Evolutionary conservation across 306 rosid genomes (phyloP).

Genomic region (Vigna hirtella): DNA sequence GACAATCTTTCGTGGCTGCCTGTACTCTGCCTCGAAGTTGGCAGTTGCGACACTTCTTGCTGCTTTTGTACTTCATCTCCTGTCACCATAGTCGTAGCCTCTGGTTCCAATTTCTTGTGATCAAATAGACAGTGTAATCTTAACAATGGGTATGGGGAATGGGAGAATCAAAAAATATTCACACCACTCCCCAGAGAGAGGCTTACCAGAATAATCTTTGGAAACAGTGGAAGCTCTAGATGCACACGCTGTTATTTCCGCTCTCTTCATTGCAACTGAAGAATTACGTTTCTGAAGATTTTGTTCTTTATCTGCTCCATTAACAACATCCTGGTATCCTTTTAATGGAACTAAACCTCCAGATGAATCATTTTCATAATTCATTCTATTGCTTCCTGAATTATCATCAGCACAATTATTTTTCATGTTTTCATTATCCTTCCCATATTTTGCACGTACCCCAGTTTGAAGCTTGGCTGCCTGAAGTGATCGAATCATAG

Average conservation of each 20-base stretch:
- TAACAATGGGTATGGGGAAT: slow-evolving; percentile 38
- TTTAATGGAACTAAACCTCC: slow-evolving; percentile 43
- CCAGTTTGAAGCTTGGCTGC: slow-evolving; percentile 60
- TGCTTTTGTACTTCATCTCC: slow-evolving; percentile 57
- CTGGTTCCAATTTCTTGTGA: slow-evolving; percentile 47
- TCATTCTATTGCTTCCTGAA: slow-evolving; percentile 46
- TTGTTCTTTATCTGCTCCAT: slow-evolving; percentile 46
- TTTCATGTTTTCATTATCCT: slow-evolving; percentile 43
- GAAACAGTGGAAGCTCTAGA: slow-evolving; percentile 32
- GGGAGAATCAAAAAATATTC: slow-evolving; percentile 44
- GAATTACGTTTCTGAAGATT: slow-evolving; percentile 23
- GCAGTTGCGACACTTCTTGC: slow-evolving; percentile 45
- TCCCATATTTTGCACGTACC: slow-evolving; percentile 52
- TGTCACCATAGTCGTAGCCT: slow-evolving; percentile 45
- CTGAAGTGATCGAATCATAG: slow-evolving; percentile 53
- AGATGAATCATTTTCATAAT: slow-evolving; percentile 38
- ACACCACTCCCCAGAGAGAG: slow-evolving; percentile 49
- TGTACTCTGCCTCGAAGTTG: slow-evolving; percentile 46
- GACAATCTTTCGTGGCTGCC: slow-evolving; percentile 53
- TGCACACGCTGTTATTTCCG: slow-evolving; percentile 33
- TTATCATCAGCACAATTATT: slow-evolving; percentile 38
- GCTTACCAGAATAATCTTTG: slow-evolving; percentile 42
- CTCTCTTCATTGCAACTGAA: slow-evolving; percentile 37
- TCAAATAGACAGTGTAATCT: slow-evolving; percentile 36
- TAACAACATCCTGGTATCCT: slow-evolving; percentile 24